Evolutionary conservation across 176 grass and related monocot species (phyloP).

Genomic region (Elaeis guineensis): DNA sequence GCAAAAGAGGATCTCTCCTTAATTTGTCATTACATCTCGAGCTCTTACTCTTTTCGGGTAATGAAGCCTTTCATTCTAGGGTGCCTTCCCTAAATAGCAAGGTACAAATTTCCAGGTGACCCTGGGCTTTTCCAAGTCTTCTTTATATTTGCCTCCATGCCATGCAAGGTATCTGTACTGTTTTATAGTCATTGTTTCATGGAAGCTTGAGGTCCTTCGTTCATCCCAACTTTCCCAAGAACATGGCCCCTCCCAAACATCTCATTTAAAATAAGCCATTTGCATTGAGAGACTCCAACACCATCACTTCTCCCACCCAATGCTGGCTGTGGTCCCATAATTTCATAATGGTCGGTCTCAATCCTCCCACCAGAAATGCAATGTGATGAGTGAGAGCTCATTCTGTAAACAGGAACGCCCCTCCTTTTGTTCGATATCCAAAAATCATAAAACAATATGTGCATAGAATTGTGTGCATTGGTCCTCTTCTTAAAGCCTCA

Average conservation of each 20-base stretch:
- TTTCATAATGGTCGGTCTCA: too few relatives aligned
- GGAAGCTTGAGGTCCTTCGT: background rate
- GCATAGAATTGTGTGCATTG: too few relatives aligned
- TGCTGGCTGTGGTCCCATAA: too few relatives aligned
- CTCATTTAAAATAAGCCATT: background rate
- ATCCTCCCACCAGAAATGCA: too few relatives aligned
- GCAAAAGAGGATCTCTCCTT: background rate
- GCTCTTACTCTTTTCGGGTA: background rate
- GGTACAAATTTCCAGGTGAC: background rate
- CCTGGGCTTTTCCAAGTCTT: background rate
- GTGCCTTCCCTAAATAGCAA: background rate
- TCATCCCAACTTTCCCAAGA: background rate
- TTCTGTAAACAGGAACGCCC: too few relatives aligned
- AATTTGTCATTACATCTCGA: background rate
- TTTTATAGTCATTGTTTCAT: background rate
- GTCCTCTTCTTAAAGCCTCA: too few relatives aligned
- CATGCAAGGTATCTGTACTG: background rate
- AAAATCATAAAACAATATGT: too few relatives aligned
- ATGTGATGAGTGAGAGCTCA: too few relatives aligned
- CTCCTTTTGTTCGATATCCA: too few relatives aligned
- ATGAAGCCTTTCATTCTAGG: background rate
- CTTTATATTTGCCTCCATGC: background rate
- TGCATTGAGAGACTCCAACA: background rate
- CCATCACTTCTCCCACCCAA: too few relatives aligned
- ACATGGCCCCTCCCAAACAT: background rate